A percentile compares a stretch with the other conserved stretches of the same genome.
These are phyloP conservation scores for Talaromyces sp. DNA, from an alignment of 2,329 filamentous ascomycete genomes.

Conservation along the genomic window DNA sequence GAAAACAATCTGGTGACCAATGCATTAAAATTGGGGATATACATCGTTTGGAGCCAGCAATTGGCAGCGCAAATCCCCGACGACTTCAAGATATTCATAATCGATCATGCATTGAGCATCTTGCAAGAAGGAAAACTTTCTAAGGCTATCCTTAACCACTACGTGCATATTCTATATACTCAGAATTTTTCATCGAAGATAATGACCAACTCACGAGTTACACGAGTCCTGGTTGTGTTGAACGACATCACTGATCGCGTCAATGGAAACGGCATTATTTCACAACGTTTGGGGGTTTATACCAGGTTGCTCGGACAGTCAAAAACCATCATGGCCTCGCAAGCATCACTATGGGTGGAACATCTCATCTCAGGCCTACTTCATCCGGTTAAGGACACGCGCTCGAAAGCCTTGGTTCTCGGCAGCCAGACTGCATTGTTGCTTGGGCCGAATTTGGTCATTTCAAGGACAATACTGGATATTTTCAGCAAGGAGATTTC, in stretches of 20 bases:
- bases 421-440: conserved; percentile 66
- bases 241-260: conserved; percentile 69
- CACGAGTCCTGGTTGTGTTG: conserved; percentile 66
- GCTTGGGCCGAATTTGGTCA: conserved; percentile 64
- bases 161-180: conserved; percentile 74
- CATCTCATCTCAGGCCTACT: conserved; percentile 80
- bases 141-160: conserved; percentile 73
- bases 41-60: conserved; percentile 70
- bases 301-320: conserved; percentile 70
- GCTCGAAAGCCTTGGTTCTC: conserved; percentile 68
- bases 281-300: conserved; percentile 74
- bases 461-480: conserved; percentile 61
- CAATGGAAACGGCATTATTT: conserved; percentile 75
- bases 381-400: conserved; percentile 71
- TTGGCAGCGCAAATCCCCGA: conserved; percentile 67
- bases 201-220: conserved; percentile 68
- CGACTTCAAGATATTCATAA: conserved; percentile 74
- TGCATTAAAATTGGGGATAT: conserved; percentile 71
- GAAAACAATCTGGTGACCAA: conserved; percentile 73
- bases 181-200: conserved; percentile 74
- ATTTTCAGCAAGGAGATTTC: conserved; percentile 50
- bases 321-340: conserved; percentile 64
- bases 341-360: conserved; percentile 71
- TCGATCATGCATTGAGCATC: conserved; percentile 73
- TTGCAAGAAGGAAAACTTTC: conserved; percentile 65